Percentiles rank a stretch among this genome's conserved stretches.
Conservation (phyloP, 2,329 filamentous ascomycete genomes). For the Geosmithia morbida region DNA sequence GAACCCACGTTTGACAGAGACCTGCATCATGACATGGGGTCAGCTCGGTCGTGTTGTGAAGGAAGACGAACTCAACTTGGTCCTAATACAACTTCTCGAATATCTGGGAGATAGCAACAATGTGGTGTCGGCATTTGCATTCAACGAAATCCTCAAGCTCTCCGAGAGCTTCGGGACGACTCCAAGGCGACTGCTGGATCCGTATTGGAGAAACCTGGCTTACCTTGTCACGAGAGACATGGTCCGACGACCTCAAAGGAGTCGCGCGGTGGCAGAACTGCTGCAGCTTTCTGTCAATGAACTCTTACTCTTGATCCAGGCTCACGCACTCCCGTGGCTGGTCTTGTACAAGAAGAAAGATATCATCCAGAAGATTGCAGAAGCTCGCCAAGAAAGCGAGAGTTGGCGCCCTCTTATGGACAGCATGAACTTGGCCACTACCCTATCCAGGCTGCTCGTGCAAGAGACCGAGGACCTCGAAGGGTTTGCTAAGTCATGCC, state of each 20-base stretch:
- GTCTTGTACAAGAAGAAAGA: conserved; percentile 67
- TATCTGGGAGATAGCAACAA: conserved; percentile 76
- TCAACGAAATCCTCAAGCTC: conserved; percentile 65
- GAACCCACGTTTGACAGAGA: conserved; percentile 58
- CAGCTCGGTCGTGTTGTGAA: conserved; percentile 63
- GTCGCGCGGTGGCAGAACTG: conserved; percentile 66
- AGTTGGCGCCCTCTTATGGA: conserved; percentile 41
- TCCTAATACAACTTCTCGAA: conserved; percentile 69
- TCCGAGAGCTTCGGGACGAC: conserved; percentile 49
- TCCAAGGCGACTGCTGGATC: conserved; percentile 57
- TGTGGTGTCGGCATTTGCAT: conserved; percentile 67
- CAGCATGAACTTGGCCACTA: conserved; percentile 38
- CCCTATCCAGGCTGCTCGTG: conserved; percentile 42
- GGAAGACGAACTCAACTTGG: conserved; percentile 75
- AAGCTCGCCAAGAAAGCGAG: conserved; percentile 58
- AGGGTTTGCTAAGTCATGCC: conserved; percentile 49
- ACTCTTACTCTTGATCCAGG: conserved; percentile 63
- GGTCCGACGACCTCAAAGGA: conserved; percentile 65
- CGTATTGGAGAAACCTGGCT: conserved; percentile 80
- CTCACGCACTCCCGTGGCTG: conserved; percentile 72
- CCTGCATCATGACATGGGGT: conserved; percentile 75
- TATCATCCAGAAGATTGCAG: conserved; percentile 67
- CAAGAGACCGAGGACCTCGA: conserved; percentile 45
- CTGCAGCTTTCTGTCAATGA: conserved; percentile 61
- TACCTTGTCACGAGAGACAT: conserved; percentile 75